Evolutionary conservation across 1,139 yeast genomes (phyloP).

Genomic region (Candida glucosophila): DNA sequence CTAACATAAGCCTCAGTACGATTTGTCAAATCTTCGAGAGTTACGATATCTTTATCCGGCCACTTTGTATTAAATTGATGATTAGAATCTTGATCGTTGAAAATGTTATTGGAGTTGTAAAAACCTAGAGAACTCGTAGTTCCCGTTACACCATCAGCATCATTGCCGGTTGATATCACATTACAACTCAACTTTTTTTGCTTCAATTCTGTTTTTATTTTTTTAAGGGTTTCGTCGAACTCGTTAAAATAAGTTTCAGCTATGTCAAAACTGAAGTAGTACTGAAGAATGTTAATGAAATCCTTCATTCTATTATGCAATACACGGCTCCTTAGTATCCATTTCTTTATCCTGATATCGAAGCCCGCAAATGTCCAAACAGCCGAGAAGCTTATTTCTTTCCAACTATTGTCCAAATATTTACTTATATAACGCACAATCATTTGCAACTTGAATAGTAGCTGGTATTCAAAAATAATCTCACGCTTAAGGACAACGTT

Average conservation of each 20-base stretch:
- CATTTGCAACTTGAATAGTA: constrained; percentile 65
- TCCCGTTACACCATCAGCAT: constrained; percentile 3
- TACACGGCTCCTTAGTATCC: constrained; percentile 51
- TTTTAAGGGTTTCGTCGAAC: constrained; percentile 20
- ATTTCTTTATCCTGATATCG: constrained; percentile 35
- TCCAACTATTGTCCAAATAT: constrained; percentile 61
- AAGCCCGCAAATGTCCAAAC: constrained; percentile 55
- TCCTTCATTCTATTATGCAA: constrained; percentile 57
- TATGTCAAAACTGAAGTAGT: constrained; percentile 53
- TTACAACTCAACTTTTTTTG: constrained; percentile 5
- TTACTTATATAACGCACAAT: constrained; percentile 56
- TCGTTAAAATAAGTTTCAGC: constrained; percentile 47
- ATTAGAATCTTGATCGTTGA: constrained; percentile 19
- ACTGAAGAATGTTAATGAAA: constrained; percentile 48
- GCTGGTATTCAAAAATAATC: constrained; percentile 69
- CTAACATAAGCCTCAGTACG: constrained; percentile 57
- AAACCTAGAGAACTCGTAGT: constrained; percentile 7
- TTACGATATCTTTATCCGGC: no score
- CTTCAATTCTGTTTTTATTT: constrained; percentile 10
- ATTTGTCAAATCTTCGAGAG: no score
- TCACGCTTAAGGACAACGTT: constrained; percentile 67
- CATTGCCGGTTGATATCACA: constrained; percentile 5
- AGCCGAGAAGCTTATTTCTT: constrained; percentile 54
- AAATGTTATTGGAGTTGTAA: constrained; percentile 18
- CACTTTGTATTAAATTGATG: constrained; percentile 1